Evolutionary conservation across 129 eudicot genomes (phyloP).

Genomic region (Flaveria linearis): DNA sequence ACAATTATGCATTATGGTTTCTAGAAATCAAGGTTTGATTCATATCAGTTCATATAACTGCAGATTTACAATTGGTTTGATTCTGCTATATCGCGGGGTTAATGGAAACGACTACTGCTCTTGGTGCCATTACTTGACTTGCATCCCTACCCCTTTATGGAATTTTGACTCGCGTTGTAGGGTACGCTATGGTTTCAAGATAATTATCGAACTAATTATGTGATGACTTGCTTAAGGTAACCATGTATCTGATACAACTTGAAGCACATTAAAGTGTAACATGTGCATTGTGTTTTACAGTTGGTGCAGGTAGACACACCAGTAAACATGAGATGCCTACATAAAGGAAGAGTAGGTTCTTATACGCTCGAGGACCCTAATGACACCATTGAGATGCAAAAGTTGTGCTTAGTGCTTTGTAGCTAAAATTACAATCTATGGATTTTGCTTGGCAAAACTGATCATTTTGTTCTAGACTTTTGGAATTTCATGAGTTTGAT

Average conservation of each 20-base stretch:
- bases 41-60: not conserved
- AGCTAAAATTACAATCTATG: not conserved
- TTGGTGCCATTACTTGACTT: constrained; percentile 77
- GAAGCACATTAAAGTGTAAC: no score
- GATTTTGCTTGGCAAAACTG: not conserved
- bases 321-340: no score
- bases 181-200: no score
- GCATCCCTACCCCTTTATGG: constrained; percentile 80
- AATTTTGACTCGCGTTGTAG: constrained; percentile 48
- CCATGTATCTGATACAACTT: no score
- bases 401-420: no score
- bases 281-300: no score
- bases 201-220: no score
- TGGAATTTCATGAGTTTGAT: not conserved
- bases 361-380: no score
- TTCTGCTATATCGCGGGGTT: constrained; percentile 47
- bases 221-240: no score
- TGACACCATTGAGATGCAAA: no score
- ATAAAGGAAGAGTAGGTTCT: no score
- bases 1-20: not conserved
- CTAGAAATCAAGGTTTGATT: not conserved
- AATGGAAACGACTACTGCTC: constrained; percentile 69
- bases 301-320: no score
- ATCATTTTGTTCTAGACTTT: constrained; percentile 5
- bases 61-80: constrained; percentile 54